These are phyloP conservation scores for Actinomortierella wolfii DNA, from an alignment of 371 early-diverging fungal species.

Conservation along the genomic window DNA sequence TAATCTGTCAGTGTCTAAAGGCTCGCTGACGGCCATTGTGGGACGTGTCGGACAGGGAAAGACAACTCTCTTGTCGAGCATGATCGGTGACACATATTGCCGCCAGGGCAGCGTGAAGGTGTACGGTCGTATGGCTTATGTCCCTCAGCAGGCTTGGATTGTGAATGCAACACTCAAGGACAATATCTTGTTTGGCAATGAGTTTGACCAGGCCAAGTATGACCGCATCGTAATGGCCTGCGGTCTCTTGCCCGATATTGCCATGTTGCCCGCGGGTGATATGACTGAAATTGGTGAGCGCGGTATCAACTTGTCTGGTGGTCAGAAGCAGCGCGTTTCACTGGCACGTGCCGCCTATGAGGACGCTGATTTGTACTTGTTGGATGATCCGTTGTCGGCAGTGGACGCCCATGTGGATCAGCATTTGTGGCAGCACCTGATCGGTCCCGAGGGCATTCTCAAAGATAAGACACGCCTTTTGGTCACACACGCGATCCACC, in stretches of 20 bases:
- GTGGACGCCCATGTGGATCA: slow-evolving; percentile 55
- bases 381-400: slow-evolving; percentile 68
- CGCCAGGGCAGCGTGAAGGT: slow-evolving; percentile 39
- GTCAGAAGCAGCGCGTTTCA: slow-evolving; percentile 56
- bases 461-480: slow-evolving; percentile 56
- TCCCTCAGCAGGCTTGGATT: slow-evolving; percentile 61
- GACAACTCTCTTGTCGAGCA: slow-evolving; percentile 49
- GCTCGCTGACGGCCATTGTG: slow-evolving; percentile 45
- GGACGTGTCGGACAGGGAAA: slow-evolving; percentile 60
- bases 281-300: slow-evolving; percentile 59
- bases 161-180: slow-evolving; percentile 54
- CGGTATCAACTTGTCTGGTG: slow-evolving; percentile 58
- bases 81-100: slow-evolving; percentile 54
- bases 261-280: slow-evolving; percentile 68
- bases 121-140: slow-evolving; percentile 53
- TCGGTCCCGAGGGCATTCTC: slow-evolving; percentile 67
- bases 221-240: slow-evolving; percentile 57
- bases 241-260: slow-evolving; percentile 62
- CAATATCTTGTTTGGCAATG: slow-evolving; percentile 58
- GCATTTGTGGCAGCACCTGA: slow-evolving; percentile 43
- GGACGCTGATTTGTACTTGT: slow-evolving; percentile 55
- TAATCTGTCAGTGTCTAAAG: slow-evolving; percentile 27
- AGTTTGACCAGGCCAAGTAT: slow-evolving; percentile 52
- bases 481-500: slow-evolving; percentile 54
- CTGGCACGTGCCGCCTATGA: slow-evolving; percentile 53